Evolutionary conservation across 2,329 filamentous ascomycete species (phyloP).

Genomic region (Pseudonectria buxi): DNA sequence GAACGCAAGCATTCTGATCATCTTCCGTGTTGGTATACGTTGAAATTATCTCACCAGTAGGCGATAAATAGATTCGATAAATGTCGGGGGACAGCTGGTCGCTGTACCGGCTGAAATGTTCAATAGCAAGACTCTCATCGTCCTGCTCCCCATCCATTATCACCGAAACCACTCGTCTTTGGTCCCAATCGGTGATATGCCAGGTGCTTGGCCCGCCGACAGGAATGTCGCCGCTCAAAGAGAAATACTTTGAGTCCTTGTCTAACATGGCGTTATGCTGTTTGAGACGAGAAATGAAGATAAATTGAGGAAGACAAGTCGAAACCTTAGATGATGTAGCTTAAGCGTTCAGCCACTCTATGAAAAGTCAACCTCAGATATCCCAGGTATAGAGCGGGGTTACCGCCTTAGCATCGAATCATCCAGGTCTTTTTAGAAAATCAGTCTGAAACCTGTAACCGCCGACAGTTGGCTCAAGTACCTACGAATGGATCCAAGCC

Average conservation of each 20-base stretch:
- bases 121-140: constrained; percentile 16
- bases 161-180: constrained; percentile 20
- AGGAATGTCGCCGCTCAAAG: constrained; percentile 4
- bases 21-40: constrained; percentile 16
- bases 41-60: constrained; percentile 16
- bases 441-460: too few relatives aligned
- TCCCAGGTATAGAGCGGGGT: too few relatives aligned
- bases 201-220: constrained; percentile 21
- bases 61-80: constrained; percentile 17
- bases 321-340: too few relatives aligned
- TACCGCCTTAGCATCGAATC: too few relatives aligned
- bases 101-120: constrained; percentile 14
- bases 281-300: too few relatives aligned
- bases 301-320: too few relatives aligned
- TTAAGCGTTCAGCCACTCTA: too few relatives aligned
- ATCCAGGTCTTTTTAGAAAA: too few relatives aligned
- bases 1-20: constrained; percentile 19
- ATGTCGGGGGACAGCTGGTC: constrained; percentile 7
- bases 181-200: constrained; percentile 23
- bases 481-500: too few relatives aligned
- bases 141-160: constrained; percentile 25
- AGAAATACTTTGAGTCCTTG: constrained; percentile 7
- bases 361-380: too few relatives aligned
- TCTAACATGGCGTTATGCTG: constrained; percentile 5
- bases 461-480: too few relatives aligned